Evolutionary conservation across 139 green algal species (phyloP).

Genomic region (Chlamydomonas incerta): DNA sequence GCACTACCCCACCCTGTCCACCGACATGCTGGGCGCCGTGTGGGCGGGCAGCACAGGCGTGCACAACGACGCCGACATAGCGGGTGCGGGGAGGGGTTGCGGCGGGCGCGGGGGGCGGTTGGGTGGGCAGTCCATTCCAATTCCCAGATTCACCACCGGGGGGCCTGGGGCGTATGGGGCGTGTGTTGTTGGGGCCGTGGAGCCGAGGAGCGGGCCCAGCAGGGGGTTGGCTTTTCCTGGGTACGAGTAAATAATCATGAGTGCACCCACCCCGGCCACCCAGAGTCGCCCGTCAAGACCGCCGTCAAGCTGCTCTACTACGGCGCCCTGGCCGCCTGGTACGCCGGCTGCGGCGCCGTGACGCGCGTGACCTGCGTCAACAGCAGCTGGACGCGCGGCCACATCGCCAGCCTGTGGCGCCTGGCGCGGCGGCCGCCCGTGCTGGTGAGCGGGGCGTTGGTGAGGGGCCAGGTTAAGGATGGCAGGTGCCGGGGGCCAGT

Average conservation of each 20-base stretch:
- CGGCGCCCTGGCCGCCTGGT: constrained; percentile 77
- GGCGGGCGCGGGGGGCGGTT: background rate
- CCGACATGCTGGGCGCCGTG: constrained; percentile 93
- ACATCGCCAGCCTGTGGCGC: constrained; percentile 90
- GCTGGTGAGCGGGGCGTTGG: constrained; percentile 1
- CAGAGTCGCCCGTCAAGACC: constrained; percentile 54
- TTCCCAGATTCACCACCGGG: too few species aligned
- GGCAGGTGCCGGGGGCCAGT: too few species aligned
- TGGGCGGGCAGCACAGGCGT: constrained; percentile 56
- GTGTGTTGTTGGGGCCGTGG: too few species aligned
- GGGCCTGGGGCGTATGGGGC: too few species aligned
- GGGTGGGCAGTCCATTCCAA: too few species aligned
- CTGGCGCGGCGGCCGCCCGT: constrained; percentile 21
- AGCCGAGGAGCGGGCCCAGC: too few species aligned
- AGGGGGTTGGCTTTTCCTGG: too few species aligned
- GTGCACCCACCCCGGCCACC: too few species aligned
- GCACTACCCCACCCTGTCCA: constrained; percentile 94
- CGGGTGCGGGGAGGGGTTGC: constrained; percentile 32
- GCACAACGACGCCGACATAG: constrained; percentile 82
- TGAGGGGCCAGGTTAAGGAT: background rate
- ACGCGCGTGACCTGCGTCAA: constrained; percentile 90
- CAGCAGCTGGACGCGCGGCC: constrained; percentile 91
- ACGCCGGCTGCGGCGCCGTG: constrained; percentile 71
- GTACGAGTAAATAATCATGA: too few species aligned
- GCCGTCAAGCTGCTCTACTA: constrained; percentile 93